phyloP scores from a whole-genome alignment of 805 yeast genomes.

The Monosporozyma aquatica region DNA sequence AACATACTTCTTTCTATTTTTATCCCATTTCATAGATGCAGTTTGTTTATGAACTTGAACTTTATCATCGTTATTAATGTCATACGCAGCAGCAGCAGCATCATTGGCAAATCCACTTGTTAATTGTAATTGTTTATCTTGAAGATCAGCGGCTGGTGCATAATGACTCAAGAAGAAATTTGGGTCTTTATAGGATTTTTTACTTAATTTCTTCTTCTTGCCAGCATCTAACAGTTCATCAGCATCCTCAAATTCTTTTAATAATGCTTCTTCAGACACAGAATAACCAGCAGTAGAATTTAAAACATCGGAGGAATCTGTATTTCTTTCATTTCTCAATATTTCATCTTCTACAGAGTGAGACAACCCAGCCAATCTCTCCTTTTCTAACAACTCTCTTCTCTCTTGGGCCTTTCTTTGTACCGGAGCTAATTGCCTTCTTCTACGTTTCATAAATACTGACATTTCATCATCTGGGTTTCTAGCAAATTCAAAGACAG shows the following conservation, averaged over 20 bases:
- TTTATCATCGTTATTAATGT: constrained; percentile 69
- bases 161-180: constrained; percentile 77
- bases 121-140: constrained; percentile 65
- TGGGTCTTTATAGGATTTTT: constrained; percentile 62
- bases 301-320: constrained; percentile 22
- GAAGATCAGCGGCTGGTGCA: constrained; percentile 72
- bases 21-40: constrained; percentile 80
- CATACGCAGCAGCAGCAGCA: constrained; percentile 81
- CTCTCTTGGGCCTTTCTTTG: constrained; percentile 71
- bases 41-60: constrained; percentile 57
- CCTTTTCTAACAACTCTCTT: constrained; percentile 57
- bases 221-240: constrained; percentile 28
- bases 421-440: constrained; percentile 81
- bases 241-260: constrained; percentile 35
- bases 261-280: constrained; percentile 34
- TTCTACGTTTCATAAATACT: constrained; percentile 75
- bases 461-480: constrained; percentile 59
- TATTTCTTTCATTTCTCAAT: constrained; percentile 34
- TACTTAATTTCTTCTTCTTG: constrained; percentile 9
- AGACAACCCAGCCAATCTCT: constrained; percentile 63
- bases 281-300: constrained; percentile 34
- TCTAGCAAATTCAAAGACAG: constrained; percentile 84
- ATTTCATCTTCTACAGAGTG: constrained; percentile 70
- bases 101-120: constrained; percentile 65
- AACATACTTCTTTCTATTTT: constrained; percentile 81